A percentile compares a stretch with the other conserved stretches of the same genome.
Evolutionary conservation across 2,329 filamentous ascomycete species (phyloP).

Genomic region (Didymella glomerata): DNA sequence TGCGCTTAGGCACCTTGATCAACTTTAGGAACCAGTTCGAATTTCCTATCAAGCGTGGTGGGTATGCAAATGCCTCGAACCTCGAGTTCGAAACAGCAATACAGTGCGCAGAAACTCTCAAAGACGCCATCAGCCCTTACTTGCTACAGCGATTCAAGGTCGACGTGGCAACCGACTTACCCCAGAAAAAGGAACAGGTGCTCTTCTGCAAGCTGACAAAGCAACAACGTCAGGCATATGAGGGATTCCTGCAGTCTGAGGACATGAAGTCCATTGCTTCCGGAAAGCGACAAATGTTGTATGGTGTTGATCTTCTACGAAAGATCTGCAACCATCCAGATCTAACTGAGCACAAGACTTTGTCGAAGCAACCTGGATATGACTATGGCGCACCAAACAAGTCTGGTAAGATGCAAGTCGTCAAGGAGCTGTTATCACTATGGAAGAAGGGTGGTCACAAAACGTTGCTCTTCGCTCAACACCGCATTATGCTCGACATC

Average conservation of each 20-base stretch:
- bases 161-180: conserved; percentile 91
- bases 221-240: conserved; percentile 80
- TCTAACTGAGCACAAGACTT: conserved; percentile 72
- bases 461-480: conserved; percentile 90
- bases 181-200: conserved; percentile 95
- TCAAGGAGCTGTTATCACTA: conserved; percentile 83
- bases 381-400: conserved; percentile 79
- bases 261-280: conserved; percentile 85
- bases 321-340: conserved; percentile 99
- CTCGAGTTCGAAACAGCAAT: conserved; percentile 93
- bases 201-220: conserved; percentile 92
- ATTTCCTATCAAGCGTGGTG: conserved; percentile 89
- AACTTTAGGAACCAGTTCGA: conserved; percentile 93
- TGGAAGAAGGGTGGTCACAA: conserved; percentile 96
- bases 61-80: conserved; percentile 94
- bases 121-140: conserved; percentile 93
- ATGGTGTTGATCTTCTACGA: conserved; percentile 87
- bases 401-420: conserved; percentile 96
- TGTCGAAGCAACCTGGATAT: conserved; percentile 69
- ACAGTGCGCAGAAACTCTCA: conserved; percentile 91
- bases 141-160: conserved; percentile 90
- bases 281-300: conserved; percentile 79
- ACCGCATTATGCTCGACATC: conserved; percentile 94
- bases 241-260: conserved; percentile 79
- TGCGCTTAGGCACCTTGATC: conserved; percentile 90